Base-by-base conservation (phyloP, 2,329 filamentous ascomycete genomes). In the Sarocladium brachiariae region DNA sequence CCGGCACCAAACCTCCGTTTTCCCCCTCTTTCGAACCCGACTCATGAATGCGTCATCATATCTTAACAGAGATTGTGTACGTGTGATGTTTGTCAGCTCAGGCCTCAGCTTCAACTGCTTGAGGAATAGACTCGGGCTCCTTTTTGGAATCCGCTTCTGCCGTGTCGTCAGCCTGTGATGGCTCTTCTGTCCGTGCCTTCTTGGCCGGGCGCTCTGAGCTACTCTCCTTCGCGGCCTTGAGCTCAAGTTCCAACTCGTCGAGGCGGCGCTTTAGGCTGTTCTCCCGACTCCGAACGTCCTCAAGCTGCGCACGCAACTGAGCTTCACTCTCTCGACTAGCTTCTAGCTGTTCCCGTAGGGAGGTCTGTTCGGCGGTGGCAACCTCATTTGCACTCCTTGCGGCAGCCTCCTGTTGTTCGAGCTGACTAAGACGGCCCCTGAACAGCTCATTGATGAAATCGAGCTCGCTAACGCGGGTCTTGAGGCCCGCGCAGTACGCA, bases 391-490 rank as follows among this genome's bases (percentile, higher is more conserved):
- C 75, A 61, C 82, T 70, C 62, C 84, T 71, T 45, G 78, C 82
- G 47, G 78, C 81, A 45, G 80, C 80, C 63, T 92, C 87, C 61
- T 86, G 86, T 57, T 84, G 80, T 63, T 95, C 89, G 11, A 93
- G 75, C 63, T 93, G 87, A 77, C 64, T 83, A 67, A 96, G 82
- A 10, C 86, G 80, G 33, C 84, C 84, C 48, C 84, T 77, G 66
- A 89, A 90, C 39, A 91, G 74, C 62, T 87, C 86, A 61, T 91
- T 96, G 73, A 99, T 96, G 49, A 99, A 80, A 65, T 99, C 93
- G 21, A 99, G 78, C 67, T 99, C 93, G 59, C 86, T 93, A 30
- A 99, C 92, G 37, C 93, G 84, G 1, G 93, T 99, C 71, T 95
- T 95, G n/a, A 97, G 76, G 48, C 84, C 86, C 4, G 87, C 87